Base-by-base conservation (phyloP, 1,284 basidiomycete genomes). In the Hypsizygus ulmarius region DNA sequence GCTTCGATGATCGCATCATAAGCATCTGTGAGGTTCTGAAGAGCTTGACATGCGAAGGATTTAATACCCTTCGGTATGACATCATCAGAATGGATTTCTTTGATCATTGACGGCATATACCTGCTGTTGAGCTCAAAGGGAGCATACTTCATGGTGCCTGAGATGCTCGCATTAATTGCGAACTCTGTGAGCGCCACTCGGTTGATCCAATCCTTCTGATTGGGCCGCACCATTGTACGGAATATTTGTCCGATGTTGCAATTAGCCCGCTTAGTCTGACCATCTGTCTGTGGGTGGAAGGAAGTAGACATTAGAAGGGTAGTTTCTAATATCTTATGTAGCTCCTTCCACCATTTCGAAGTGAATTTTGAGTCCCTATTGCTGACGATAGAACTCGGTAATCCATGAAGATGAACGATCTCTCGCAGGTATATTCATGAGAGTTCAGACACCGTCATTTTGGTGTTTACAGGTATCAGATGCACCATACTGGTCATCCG, bases 281-380 rank as follows among this genome's bases (percentile, higher is more conserved):
- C 63, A 50, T 73, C 70, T 2, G 62, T 75, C 46, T 77, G 68
- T 0, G 69, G 73, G 34, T 77, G 74, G 47, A 69, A 75, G 3
- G 69, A 62, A 0, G 65, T 74, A 0, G 72, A 76, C 66, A 75
- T 69, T 2, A 66, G 48, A 0, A 72, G 51, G 35, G 63, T 64
- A 0, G 63, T 60, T 2, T 68, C 68, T 1, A 69, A 28, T 3
- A 69, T 15, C 5, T 59, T 48, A 36, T 68, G 60, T 0, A 67
- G 47, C 44, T 66, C 60, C 3, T 39, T 19, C 66, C 66, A 69
- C 53, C 63, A 69, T 33, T 45, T 54, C 0, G 63, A 61, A 0
- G 62, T 68, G 47, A 69, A 68, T 41, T 66, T 64, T 0, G 59
- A 50, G 36, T 68, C 65, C 0, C 58, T 37, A 32, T 69, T 61